Evolutionary conservation across 164 flowering plant genomes (phyloP).

Genomic region (Piper longum): DNA sequence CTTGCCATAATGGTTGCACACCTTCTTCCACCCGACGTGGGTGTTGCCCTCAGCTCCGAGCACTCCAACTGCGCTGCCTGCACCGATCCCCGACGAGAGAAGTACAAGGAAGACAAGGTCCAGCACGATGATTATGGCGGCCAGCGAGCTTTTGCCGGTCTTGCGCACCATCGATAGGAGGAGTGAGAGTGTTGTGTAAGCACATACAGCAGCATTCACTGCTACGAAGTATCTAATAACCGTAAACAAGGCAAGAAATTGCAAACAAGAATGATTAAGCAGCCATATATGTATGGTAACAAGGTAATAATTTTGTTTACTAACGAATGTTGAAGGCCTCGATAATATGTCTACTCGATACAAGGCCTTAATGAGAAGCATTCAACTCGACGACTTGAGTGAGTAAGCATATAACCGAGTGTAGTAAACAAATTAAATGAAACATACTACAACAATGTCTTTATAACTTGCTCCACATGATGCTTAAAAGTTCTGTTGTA

Average conservation of each 20-base stretch:
- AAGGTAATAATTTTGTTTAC: too few relatives aligned
- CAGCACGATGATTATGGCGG: slow-evolving; percentile 9
- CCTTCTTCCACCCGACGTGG: slow-evolving; percentile 25
- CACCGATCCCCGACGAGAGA: slow-evolving; percentile 37
- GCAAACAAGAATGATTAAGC: neutral
- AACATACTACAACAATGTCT: too few relatives aligned
- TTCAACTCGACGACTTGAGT: too few relatives aligned
- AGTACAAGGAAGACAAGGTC: slow-evolving; percentile 27
- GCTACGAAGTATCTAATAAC: slow-evolving; percentile 26
- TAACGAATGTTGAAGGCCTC: too few relatives aligned
- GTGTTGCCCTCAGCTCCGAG: slow-evolving; percentile 25
- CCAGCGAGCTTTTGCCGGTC: slow-evolving; percentile 1
- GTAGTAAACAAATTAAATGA: too few relatives aligned
- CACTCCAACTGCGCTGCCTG: slow-evolving; percentile 22
- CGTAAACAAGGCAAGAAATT: neutral
- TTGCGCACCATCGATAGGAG: slow-evolving; percentile 4
- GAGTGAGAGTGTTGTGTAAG: slow-evolving; percentile 22
- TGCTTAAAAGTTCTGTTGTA: too few relatives aligned
- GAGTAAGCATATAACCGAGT: too few relatives aligned
- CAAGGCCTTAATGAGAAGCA: too few relatives aligned
- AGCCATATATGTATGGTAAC: neutral
- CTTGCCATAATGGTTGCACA: slow-evolving; percentile 20
- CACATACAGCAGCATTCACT: slow-evolving; percentile 29
- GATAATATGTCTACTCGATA: too few relatives aligned
- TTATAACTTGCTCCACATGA: too few relatives aligned